Percentiles rank a stretch among this genome's conserved stretches.
Conservation (phyloP, 2,329 filamentous ascomycete species). For the Sarocladium kiliense region DNA sequence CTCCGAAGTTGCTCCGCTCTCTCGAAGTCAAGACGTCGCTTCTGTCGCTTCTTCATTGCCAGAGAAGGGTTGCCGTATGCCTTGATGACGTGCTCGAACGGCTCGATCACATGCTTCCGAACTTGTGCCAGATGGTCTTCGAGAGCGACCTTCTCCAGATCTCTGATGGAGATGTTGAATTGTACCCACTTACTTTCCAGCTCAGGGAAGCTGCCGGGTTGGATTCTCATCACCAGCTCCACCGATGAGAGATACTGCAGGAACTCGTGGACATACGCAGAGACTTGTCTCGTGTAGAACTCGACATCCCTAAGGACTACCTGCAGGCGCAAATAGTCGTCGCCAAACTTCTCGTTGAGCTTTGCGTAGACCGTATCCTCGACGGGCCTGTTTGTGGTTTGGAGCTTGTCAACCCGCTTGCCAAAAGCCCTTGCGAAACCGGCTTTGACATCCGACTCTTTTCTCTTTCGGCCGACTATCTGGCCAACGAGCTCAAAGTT, state of each 20-base stretch:
- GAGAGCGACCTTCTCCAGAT: slow-evolving; percentile 76
- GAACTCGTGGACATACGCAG: slow-evolving; percentile 75
- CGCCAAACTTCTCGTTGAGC: slow-evolving; percentile 79
- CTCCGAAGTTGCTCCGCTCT: slow-evolving; percentile 73
- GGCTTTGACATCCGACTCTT: slow-evolving; percentile 82
- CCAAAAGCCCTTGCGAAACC: slow-evolving; percentile 86
- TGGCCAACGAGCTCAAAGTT: slow-evolving; percentile 89
- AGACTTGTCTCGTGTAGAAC: slow-evolving; percentile 78
- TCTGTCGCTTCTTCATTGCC: slow-evolving; percentile 90
- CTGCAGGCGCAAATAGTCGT: slow-evolving; percentile 88
- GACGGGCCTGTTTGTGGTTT: slow-evolving; percentile 58
- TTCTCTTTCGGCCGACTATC: slow-evolving; percentile 78
- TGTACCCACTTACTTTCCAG: slow-evolving; percentile 91
- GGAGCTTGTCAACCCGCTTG: slow-evolving; percentile 77
- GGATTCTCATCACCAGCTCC: slow-evolving; percentile 71
- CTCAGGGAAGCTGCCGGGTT: slow-evolving; percentile 71
- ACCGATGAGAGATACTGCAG: slow-evolving; percentile 76
- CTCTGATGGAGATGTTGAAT: slow-evolving; percentile 81
- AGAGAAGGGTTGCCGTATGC: slow-evolving; percentile 79
- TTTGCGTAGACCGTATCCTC: slow-evolving; percentile 80
- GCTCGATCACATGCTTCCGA: slow-evolving; percentile 77
- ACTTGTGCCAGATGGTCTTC: slow-evolving; percentile 71
- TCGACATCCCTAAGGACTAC: slow-evolving; percentile 93
- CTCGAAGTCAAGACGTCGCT: slow-evolving; percentile 85
- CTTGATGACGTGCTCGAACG: slow-evolving; percentile 72